Conservation (phyloP, 78 protist species). For the Speleostelium caveatum region DNA sequence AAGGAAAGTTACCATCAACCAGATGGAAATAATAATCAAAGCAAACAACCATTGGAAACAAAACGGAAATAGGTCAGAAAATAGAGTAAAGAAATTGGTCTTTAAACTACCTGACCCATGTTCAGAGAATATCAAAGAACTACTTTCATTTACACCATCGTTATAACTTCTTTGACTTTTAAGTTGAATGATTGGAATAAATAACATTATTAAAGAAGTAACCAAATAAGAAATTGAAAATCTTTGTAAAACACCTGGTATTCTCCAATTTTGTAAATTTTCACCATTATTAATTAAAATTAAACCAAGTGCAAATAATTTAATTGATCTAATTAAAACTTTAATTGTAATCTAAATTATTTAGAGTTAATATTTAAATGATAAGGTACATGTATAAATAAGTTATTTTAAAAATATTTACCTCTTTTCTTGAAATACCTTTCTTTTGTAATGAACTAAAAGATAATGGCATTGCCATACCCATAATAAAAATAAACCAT, state of each 20-base stretch:
- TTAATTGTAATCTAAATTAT: no score
- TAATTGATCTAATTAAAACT: constrained; percentile 50
- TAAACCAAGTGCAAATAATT: constrained; percentile 79
- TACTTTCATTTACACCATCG: neutral
- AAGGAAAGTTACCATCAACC: constrained; percentile 64
- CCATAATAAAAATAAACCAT: constrained; percentile 91
- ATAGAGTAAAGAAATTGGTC: neutral
- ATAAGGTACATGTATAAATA: no score
- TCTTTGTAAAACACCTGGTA: constrained; percentile 89
- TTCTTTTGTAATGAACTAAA: constrained; percentile 66
- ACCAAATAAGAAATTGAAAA: constrained; percentile 81
- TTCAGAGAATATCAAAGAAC: neutral
- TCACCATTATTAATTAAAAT: constrained; percentile 71
- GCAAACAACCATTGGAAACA: constrained; percentile 64
- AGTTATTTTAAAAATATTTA: no score
- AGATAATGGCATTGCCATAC: constrained; percentile 84
- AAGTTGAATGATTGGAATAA: constrained; percentile 49
- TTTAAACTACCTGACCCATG: neutral
- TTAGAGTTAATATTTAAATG: no score
- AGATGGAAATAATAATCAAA: constrained; percentile 16
- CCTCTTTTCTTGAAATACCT: constrained; percentile 24
- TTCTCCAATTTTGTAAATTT: constrained; percentile 62
- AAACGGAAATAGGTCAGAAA: constrained; percentile 68
- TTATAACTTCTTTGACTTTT: constrained; percentile 1
- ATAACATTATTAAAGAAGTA: constrained; percentile 45